phyloP scores from a whole-genome alignment of 2,329 filamentous ascomycete genomes.

The Hysterium pulicare region DNA sequence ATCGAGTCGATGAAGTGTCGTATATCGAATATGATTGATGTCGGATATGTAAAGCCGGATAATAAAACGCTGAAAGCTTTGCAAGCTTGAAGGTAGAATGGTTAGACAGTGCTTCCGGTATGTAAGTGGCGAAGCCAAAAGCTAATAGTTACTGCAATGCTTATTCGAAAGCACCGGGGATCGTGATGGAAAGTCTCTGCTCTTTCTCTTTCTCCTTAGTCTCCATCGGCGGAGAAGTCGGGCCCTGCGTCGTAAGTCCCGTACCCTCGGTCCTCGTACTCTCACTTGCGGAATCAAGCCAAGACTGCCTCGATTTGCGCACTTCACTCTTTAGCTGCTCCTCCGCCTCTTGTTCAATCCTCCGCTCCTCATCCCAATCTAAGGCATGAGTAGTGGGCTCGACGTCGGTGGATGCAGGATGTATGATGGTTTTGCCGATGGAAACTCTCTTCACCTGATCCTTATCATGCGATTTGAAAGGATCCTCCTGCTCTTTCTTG shows the following conservation, averaged over 20 bases:
- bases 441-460: constrained; percentile 32
- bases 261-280: neutral
- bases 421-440: constrained; percentile 36
- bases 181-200: constrained; percentile 8
- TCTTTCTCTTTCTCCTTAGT: constrained; percentile 5
- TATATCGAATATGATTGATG: too few relatives aligned
- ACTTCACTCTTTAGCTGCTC: constrained; percentile 27
- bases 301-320: neutral
- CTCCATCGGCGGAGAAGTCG: neutral
- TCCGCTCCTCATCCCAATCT: constrained; percentile 29
- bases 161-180: constrained; percentile 11
- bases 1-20: too few relatives aligned
- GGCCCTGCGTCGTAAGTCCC: neutral
- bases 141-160: neutral
- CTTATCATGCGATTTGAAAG: constrained; percentile 24
- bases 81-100: too few relatives aligned
- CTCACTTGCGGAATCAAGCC: neutral
- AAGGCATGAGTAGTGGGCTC: constrained; percentile 9
- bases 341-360: constrained; percentile 33
- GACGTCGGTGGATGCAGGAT: constrained; percentile 11
- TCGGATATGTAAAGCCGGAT: too few relatives aligned
- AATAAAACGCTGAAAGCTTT: too few relatives aligned
- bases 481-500: constrained; percentile 26
- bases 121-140: too few relatives aligned
- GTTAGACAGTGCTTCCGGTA: too few relatives aligned